phyloP scores from a whole-genome alignment of 1,284 basidiomycete genomes.

The Melanopsichium pennsylvanicum region DNA sequence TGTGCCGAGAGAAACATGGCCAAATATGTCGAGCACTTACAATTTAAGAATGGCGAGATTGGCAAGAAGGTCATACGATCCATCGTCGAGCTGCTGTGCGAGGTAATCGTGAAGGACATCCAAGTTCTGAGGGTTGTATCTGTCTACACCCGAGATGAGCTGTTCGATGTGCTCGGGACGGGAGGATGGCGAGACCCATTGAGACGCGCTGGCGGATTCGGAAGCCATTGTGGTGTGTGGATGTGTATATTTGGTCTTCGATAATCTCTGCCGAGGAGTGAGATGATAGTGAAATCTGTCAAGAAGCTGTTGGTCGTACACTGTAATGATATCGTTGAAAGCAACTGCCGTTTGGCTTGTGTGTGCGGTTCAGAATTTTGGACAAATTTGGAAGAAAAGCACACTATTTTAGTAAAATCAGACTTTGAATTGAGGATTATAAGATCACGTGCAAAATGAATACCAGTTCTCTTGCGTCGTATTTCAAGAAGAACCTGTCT shows the following conservation, averaged over 20 bases:
- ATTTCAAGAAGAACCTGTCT: slow-evolving; percentile 3
- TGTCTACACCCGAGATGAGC: slow-evolving; percentile 71
- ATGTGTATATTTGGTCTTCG: neutral
- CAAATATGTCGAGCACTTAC: slow-evolving; percentile 68
- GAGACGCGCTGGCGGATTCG: slow-evolving; percentile 30
- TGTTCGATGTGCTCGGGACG: slow-evolving; percentile 61
- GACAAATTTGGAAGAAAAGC: slow-evolving; percentile 41
- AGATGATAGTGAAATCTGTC: slow-evolving; percentile 7
- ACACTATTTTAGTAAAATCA: slow-evolving; percentile 34
- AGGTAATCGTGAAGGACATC: slow-evolving; percentile 93
- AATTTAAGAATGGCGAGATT: slow-evolving; percentile 88
- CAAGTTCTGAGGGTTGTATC: slow-evolving; percentile 94
- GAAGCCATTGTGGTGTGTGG: slow-evolving; percentile 30
- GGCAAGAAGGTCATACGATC: slow-evolving; percentile 90
- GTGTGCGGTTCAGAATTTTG: no score
- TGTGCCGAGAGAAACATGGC: neutral
- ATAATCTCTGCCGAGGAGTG: neutral
- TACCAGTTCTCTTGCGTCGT: no score
- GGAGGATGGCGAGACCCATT: slow-evolving; percentile 49
- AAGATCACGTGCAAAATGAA: slow-evolving; percentile 16
- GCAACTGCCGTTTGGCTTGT: no score
- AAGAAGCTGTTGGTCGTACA: no score
- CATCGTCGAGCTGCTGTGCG: slow-evolving; percentile 84
- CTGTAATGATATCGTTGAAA: no score
- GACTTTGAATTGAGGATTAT: slow-evolving; percentile 8